Percentiles rank a stretch among this genome's conserved stretches.
Conservation (phyloP, 768 basidiomycete species). For the Boletus reticulatus region DNA sequence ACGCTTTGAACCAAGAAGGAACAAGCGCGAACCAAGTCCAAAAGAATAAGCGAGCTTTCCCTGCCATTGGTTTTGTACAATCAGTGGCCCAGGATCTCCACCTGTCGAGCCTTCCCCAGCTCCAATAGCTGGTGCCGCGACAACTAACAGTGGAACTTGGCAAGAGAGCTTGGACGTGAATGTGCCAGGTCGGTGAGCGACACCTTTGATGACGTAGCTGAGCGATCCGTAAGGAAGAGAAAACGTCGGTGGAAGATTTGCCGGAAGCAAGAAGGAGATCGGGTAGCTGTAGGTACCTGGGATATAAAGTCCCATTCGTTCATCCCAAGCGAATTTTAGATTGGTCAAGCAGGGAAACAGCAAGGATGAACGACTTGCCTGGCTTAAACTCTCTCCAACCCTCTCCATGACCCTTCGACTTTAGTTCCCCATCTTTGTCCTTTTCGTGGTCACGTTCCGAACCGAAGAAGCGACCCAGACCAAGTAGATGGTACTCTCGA, state of each 20-base stretch:
- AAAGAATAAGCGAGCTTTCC: slow-evolving; percentile 82
- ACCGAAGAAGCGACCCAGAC: slow-evolving; percentile 37
- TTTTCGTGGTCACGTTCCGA: slow-evolving; percentile 16
- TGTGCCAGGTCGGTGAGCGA: slow-evolving; percentile 83
- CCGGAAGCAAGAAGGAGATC: slow-evolving; percentile 86
- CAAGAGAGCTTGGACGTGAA: slow-evolving; percentile 76
- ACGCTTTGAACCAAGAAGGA: slow-evolving; percentile 63
- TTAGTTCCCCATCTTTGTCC: slow-evolving; percentile 19
- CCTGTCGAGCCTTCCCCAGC: slow-evolving; percentile 54
- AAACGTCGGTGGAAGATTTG: slow-evolving; percentile 76
- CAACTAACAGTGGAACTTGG: slow-evolving; percentile 67
- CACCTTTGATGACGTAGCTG: slow-evolving; percentile 74
- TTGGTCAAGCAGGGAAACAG: neutral
- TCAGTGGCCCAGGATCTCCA: slow-evolving; percentile 68
- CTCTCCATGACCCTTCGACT: slow-evolving; percentile 41
- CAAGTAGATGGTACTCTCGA: slow-evolving; percentile 16
- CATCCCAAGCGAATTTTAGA: neutral
- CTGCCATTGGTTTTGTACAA: slow-evolving; percentile 91
- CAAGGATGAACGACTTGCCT: slow-evolving; percentile 45
- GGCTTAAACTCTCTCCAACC: slow-evolving; percentile 90
- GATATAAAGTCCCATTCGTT: neutral
- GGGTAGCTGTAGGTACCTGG: slow-evolving; percentile 93
- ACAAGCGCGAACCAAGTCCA: slow-evolving; percentile 72
- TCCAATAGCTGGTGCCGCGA: slow-evolving; percentile 76
- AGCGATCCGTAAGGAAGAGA: slow-evolving; percentile 75